A percentile compares a stretch with the other conserved stretches of the same genome.
Conservation (phyloP, 73 alveolate species). For the Paraurostyla sp. region DNA sequence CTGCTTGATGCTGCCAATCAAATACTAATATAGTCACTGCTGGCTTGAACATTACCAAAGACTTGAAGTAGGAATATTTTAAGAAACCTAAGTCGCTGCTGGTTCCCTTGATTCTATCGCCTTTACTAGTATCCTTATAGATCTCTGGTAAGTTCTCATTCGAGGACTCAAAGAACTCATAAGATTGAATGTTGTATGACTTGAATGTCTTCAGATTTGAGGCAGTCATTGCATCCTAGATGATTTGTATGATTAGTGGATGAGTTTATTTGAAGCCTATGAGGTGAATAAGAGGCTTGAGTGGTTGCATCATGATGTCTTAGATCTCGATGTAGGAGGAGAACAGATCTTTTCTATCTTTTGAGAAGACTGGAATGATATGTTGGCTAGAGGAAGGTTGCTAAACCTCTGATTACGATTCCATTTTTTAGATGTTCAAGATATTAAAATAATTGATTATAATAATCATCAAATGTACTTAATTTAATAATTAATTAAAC, state of each 20-base stretch:
- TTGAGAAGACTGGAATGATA: background rate
- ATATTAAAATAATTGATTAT: background rate
- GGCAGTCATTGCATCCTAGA: background rate
- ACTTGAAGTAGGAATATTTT: slow-evolving; percentile 40
- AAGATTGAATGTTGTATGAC: slow-evolving; percentile 28
- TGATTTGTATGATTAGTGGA: background rate
- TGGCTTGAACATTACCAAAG: slow-evolving; percentile 20
- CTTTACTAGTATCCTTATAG: slow-evolving; percentile 8
- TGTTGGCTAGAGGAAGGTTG: too few species aligned
- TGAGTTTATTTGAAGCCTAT: slow-evolving; percentile 51
- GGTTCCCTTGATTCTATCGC: background rate
- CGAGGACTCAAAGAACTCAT: slow-evolving; percentile 34
- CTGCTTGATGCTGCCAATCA: slow-evolving; percentile 54
- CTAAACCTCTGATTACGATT: too few species aligned
- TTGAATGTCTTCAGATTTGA: slow-evolving; percentile 18
- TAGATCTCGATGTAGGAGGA: slow-evolving; percentile 41
- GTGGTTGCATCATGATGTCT: slow-evolving; percentile 49
- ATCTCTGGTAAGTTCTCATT: background rate
- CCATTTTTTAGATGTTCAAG: too few species aligned
- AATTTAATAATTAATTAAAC: background rate
- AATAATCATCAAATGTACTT: background rate
- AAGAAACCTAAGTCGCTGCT: slow-evolving; percentile 36
- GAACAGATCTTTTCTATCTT: slow-evolving; percentile 31
- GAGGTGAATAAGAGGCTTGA: slow-evolving; percentile 39
- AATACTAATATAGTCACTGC: slow-evolving; percentile 55